Base-by-base conservation (phyloP, 306 rosid species). In the Crataegus laevigata region DNA sequence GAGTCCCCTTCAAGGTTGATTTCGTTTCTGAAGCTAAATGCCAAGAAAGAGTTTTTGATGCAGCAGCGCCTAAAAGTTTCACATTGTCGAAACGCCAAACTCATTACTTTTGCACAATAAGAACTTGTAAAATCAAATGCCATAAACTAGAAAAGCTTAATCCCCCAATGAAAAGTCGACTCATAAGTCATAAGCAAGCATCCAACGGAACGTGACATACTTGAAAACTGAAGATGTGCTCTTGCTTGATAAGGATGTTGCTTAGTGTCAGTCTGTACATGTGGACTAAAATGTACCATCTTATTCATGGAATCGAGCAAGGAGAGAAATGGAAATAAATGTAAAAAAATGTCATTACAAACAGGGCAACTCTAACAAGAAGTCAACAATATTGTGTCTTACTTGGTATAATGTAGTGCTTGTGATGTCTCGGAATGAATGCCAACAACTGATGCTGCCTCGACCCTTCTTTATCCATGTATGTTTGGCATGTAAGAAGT, bases 11-110 rank as follows among this genome's bases (percentile, higher is more conserved):
- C 70, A 89, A 72, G 69, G 96, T 87, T 47, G 97, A 81, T 77
- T 87, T 94, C 2, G 97, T 90, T 74, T 94, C 97, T 63, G 97
- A 91, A 72, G 97, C 94, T 84, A 94, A 79, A 85, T 94, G 94
- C 98, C 98, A 91, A 18, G 96, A 94, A 85, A 94, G 96, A 69
- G 96, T 84, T 85, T 86, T 91, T 63, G 98, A 55, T 80, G 94
- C 86, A 64, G 85, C 84, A 17, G 85, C 66, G 62, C 86, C 98
- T 87, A 71, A 24, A 71, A 65, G 67, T 36, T 55, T 52, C 51
- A 69, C 47, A 59, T 50, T 60, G 71, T 61, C 70, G 69, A 29
- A 73, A 81, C 58, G 60, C 66, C 63, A 43, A 8, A 75, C 10
- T 71, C 55, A 78, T 77, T 40, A 66, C 45, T 21, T 60, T 45